Percentiles rank a stretch among this genome's conserved stretches.
Evolutionary conservation across 164 flowering plant species (phyloP).

Genomic region (Macadamia tetraphylla): DNA sequence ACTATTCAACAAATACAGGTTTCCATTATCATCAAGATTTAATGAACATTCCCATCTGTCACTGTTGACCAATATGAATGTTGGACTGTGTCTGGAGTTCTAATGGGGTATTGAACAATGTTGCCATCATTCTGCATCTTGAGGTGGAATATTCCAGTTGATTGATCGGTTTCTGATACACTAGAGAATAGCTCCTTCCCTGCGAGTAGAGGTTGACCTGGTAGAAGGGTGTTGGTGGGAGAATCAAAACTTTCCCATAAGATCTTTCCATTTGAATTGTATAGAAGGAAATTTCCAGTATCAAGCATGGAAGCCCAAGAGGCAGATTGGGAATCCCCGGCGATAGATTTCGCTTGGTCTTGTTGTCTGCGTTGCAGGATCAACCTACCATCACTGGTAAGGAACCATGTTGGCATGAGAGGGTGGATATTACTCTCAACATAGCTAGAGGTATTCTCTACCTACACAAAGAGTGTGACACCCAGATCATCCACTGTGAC

Average conservation of each 20-base stretch:
- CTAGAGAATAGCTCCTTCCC: background rate
- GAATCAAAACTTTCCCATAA: background rate
- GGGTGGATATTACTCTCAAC: too few relatives aligned
- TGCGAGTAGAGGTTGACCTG: background rate
- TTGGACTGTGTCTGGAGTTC: background rate
- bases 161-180: constrained; percentile 7
- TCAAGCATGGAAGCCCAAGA: too few relatives aligned
- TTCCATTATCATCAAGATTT: constrained; percentile 10
- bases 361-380: too few relatives aligned
- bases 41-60: constrained; percentile 6
- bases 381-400: too few relatives aligned
- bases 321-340: too few relatives aligned
- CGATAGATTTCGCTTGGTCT: too few relatives aligned
- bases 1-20: too few relatives aligned
- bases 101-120: background rate
- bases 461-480: too few relatives aligned
- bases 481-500: too few relatives aligned
- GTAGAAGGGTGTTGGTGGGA: constrained; percentile 4
- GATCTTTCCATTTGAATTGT: background rate
- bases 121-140: constrained; percentile 24
- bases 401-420: too few relatives aligned
- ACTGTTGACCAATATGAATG: constrained; percentile 17
- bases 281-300: background rate
- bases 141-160: constrained; percentile 19
- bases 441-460: too few relatives aligned